phyloP scores from a whole-genome alignment of 768 basidiomycete species.

The Daedaleopsis nitida region DNA sequence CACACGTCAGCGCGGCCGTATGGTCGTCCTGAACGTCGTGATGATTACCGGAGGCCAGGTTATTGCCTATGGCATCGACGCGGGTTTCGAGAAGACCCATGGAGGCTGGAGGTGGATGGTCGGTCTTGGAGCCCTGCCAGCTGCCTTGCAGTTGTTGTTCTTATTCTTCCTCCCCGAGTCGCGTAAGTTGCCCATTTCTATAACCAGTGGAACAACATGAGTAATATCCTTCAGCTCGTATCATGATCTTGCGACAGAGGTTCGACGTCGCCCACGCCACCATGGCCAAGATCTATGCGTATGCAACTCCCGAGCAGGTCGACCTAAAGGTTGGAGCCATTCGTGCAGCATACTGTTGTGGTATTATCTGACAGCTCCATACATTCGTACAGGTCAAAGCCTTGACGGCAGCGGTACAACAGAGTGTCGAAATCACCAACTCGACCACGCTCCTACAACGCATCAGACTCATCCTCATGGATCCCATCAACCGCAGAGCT shows the following conservation, averaged over 20 bases:
- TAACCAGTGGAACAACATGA: not conserved
- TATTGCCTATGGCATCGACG: conserved; percentile 74
- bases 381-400: conserved; percentile 50
- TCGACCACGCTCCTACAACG: conserved; percentile 63
- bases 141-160: conserved; percentile 60
- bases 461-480: conserved; percentile 51
- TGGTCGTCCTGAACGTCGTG: conserved; percentile 83
- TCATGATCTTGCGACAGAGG: conserved; percentile 60
- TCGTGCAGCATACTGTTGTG: not conserved
- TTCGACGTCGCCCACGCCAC: conserved; percentile 52
- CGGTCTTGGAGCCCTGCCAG: conserved; percentile 71
- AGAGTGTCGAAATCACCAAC: conserved; percentile 62
- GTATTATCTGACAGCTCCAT: no score
- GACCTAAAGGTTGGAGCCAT: conserved; percentile 55
- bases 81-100: conserved; percentile 57
- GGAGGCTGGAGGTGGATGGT: conserved; percentile 87
- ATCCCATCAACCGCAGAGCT: conserved; percentile 66
- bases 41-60: conserved; percentile 83
- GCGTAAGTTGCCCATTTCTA: conserved; percentile 46
- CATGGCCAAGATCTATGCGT: conserved; percentile 68
- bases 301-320: conserved; percentile 63
- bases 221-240: conserved; percentile 46
- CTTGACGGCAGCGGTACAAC: conserved; percentile 58
- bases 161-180: conserved; percentile 76
- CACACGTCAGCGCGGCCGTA: conserved; percentile 68